phyloP scores from a whole-genome alignment of 345 rosid species.

The Eucalyptus microcorys region DNA sequence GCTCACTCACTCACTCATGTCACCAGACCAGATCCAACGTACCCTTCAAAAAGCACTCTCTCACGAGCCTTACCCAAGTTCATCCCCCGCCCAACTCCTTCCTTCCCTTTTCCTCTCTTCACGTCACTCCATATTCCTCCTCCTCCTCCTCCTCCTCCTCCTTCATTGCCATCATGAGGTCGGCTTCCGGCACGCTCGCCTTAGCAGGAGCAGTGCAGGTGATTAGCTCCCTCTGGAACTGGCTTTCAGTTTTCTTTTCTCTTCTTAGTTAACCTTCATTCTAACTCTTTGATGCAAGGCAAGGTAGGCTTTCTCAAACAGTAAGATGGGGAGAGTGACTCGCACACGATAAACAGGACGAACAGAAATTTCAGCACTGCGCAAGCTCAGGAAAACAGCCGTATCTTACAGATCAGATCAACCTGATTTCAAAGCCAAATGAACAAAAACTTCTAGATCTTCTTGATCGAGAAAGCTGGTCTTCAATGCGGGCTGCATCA shows the following conservation, averaged over 20 bases:
- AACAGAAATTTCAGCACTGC: too few species aligned
- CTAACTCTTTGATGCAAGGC: neutral
- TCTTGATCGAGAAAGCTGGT: too few species aligned
- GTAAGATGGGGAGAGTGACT: accelerated
- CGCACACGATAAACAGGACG: accelerated
- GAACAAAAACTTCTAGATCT: too few species aligned
- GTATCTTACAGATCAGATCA: too few species aligned
- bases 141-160: neutral
- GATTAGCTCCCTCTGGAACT: neutral
- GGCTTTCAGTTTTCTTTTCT: neutral
- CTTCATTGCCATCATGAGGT: neutral
- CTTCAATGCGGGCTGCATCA: too few species aligned
- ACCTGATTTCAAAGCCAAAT: too few species aligned
- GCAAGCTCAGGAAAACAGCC: accelerated
- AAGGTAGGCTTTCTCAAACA: too few species aligned
- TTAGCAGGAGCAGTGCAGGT: neutral
- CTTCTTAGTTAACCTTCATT: neutral
- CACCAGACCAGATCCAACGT: neutral
- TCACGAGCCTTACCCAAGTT: neutral
- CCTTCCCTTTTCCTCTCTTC: neutral
- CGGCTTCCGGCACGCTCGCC: neutral
- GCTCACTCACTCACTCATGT: neutral
- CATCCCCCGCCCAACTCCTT: neutral
- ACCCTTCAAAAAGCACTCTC: neutral
- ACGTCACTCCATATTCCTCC: neutral